Percentiles rank a stretch among this genome's conserved stretches.
phyloP scores from a whole-genome alignment of 2,329 filamentous ascomycete genomes.

The Sclerotinia glacialis region DNA sequence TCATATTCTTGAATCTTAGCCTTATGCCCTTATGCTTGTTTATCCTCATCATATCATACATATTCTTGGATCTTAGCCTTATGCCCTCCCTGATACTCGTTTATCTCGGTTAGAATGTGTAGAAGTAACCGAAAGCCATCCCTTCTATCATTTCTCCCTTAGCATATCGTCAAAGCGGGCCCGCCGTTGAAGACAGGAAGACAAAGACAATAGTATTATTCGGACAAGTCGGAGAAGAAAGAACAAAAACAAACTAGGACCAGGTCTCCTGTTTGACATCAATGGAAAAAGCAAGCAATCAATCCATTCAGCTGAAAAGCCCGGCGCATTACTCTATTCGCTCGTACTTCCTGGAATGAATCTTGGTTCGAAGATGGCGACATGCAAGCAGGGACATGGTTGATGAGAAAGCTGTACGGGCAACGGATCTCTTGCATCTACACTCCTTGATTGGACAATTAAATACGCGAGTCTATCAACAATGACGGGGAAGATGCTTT shows the following conservation, averaged over 20 bases:
- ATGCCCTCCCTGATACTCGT: too few relatives aligned
- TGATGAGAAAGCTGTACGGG: neutral
- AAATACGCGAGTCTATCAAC: neutral
- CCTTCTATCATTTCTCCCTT: slow-evolving; percentile 17
- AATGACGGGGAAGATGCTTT: slow-evolving; percentile 3
- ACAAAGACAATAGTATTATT: neutral
- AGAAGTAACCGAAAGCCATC: slow-evolving; percentile 18
- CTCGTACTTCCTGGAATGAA: neutral
- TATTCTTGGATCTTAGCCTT: neutral
- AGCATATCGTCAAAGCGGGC: slow-evolving; percentile 24
- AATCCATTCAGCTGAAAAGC: slow-evolving; percentile 13
- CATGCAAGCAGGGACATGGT: slow-evolving; percentile 10
- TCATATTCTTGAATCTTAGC: neutral
- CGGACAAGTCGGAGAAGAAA: too few relatives aligned
- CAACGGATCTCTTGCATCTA: neutral
- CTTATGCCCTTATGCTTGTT: too few relatives aligned
- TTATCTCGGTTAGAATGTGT: neutral
- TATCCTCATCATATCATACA: neutral
- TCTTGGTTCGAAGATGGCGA: slow-evolving; percentile 17
- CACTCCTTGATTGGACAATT: neutral
- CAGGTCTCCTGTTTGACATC: neutral
- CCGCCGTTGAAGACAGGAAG: slow-evolving; percentile 27
- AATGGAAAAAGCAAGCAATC: neutral
- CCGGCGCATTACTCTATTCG: neutral
- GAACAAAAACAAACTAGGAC: neutral